Conservation (phyloP, 192 early-diverging fungal genomes). For the Coemansia reversa region DNA sequence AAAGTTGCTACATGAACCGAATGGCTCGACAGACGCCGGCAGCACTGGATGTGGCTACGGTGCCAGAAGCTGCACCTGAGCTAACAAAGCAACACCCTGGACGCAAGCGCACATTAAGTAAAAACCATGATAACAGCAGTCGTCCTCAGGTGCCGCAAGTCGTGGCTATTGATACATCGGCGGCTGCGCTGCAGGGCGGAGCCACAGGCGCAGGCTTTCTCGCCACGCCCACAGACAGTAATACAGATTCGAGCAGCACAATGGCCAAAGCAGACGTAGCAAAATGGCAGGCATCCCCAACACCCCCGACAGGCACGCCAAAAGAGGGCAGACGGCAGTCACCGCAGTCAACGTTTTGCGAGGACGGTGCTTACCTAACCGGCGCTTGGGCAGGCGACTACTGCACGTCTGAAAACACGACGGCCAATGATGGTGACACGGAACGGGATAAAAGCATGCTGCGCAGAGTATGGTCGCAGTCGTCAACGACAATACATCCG, state of each 20-base stretch:
- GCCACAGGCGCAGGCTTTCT: slow-evolving; percentile 1
- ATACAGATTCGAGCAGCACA: slow-evolving; percentile 17
- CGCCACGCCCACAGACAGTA: slow-evolving; percentile 36
- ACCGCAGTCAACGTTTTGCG: slow-evolving; percentile 9
- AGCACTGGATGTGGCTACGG: background rate
- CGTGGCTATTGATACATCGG: slow-evolving; percentile 1
- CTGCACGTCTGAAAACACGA: background rate
- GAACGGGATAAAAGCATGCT: background rate
- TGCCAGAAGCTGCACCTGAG: background rate
- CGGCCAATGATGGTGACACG: background rate
- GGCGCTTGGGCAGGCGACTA: slow-evolving; percentile 2
- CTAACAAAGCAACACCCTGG: background rate
- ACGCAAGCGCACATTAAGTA: background rate
- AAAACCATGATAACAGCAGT: background rate
- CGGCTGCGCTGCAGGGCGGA: slow-evolving; percentile 11
- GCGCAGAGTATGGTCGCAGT: slow-evolving; percentile 9
- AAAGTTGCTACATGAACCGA: background rate
- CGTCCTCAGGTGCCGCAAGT: background rate
- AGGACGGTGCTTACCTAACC: slow-evolving; percentile 6
- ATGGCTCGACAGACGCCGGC: background rate
- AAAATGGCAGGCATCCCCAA: background rate
- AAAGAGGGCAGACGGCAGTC: background rate
- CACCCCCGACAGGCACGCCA: background rate
- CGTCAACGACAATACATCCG: background rate
- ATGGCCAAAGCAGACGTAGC: slow-evolving; percentile 6